These are phyloP conservation scores for Cryphonectria naterciae DNA, from an alignment of 2,329 filamentous ascomycete species.

Conservation along the genomic window DNA sequence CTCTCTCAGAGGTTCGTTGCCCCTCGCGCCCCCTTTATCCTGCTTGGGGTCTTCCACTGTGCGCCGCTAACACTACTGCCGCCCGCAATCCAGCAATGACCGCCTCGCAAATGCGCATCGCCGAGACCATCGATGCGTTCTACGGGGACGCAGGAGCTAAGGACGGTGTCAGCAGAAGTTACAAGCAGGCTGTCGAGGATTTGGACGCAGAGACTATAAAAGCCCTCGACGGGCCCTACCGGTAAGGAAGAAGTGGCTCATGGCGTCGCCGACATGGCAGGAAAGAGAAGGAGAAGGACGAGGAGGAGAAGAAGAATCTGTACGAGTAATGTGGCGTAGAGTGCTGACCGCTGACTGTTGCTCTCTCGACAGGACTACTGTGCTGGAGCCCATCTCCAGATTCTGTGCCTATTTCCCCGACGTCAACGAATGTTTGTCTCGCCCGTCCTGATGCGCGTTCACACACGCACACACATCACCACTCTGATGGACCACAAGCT, in stretches of 20 bases:
- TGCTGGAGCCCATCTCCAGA: slow-evolving; percentile 90
- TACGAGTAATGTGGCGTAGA: neutral
- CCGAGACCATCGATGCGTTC: slow-evolving; percentile 98
- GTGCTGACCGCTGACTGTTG: slow-evolving; percentile 33
- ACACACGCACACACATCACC: slow-evolving; percentile 36
- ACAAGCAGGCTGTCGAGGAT: slow-evolving; percentile 98
- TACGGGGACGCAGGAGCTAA: slow-evolving; percentile 95
- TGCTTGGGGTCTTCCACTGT: neutral
- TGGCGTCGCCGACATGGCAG: neutral
- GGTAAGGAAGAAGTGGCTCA: slow-evolving; percentile 48
- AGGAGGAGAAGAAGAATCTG: no score
- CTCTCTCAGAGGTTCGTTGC: slow-evolving; percentile 75
- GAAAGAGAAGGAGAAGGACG: neutral
- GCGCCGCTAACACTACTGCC: neutral
- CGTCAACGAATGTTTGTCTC: slow-evolving; percentile 84
- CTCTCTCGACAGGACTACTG: slow-evolving; percentile 67
- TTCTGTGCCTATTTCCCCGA: slow-evolving; percentile 99
- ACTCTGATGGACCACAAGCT: slow-evolving; percentile 23
- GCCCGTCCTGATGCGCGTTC: slow-evolving; percentile 25
- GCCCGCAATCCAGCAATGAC: slow-evolving; percentile 77
- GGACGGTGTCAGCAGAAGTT: slow-evolving; percentile 93
- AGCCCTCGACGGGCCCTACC: slow-evolving; percentile 92
- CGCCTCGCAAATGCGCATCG: slow-evolving; percentile 98
- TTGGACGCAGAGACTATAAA: slow-evolving; percentile 98
- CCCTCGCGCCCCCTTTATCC: neutral